A percentile compares a stretch with the other conserved stretches of the same genome.
Conservation (phyloP, 345 rosid species). For the Euphorbia tirucalli region DNA sequence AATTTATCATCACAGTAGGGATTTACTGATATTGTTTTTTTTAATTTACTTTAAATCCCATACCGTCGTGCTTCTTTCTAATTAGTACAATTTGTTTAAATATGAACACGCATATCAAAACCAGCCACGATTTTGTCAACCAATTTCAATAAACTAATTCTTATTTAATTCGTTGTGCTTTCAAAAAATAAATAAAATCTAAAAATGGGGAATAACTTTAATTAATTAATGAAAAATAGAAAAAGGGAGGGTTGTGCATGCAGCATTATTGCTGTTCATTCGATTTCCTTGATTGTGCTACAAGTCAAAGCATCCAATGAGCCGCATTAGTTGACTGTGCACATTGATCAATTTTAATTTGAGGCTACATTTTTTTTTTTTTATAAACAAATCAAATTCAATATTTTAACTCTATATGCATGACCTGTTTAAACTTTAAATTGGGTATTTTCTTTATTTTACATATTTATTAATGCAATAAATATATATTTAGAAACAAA, state of each 20-base stretch:
- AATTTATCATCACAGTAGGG: conserved; percentile 5
- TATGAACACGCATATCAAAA: not conserved
- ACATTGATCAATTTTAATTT: not conserved
- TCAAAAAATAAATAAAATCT: not conserved
- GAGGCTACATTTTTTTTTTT: too few relatives aligned
- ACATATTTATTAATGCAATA: too few relatives aligned
- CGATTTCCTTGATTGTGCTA: conserved; percentile 17
- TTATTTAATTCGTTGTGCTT: not conserved
- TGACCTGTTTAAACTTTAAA: too few relatives aligned
- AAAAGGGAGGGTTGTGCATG: conserved; percentile 13
- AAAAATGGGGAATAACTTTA: not conserved
- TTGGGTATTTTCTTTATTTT: too few relatives aligned
- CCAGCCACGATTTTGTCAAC: not conserved
- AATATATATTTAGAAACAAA: too few relatives aligned
- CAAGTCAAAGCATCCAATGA: conserved; percentile 40
- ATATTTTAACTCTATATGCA: too few relatives aligned
- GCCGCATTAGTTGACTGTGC: conserved; percentile 62
- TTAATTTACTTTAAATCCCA: not conserved
- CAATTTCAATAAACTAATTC: conserved; percentile 3
- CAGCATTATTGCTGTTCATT: conserved; percentile 29
- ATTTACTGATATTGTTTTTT: not conserved
- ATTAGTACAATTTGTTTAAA: not conserved
- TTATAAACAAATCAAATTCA: too few relatives aligned
- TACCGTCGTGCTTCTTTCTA: not conserved
- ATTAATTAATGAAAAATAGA: not conserved